Percentiles rank a stretch among this genome's conserved stretches.
Evolutionary conservation across 179 eudicot species (phyloP).

Genomic region (Sideroxylon spinosum): DNA sequence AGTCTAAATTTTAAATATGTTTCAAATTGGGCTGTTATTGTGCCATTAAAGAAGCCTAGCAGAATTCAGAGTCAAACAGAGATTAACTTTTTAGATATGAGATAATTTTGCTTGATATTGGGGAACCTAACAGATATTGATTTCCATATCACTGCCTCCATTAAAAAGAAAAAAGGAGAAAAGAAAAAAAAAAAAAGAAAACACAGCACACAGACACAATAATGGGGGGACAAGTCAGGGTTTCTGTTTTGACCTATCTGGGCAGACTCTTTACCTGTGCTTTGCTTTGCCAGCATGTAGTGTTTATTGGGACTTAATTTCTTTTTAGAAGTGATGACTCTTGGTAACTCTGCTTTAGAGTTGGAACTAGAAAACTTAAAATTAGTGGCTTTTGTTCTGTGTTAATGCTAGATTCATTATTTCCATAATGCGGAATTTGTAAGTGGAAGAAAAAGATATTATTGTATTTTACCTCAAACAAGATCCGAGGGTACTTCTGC

Average conservation of each 20-base stretch:
- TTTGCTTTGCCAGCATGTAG: neutral
- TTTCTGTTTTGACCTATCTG: no score
- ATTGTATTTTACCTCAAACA: neutral
- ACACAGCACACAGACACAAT: neutral
- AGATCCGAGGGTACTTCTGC: neutral
- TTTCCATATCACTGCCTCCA: no score
- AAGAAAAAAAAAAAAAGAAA: no score
- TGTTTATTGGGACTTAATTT: neutral
- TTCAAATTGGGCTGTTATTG: no score
- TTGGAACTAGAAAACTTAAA: neutral
- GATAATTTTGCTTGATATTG: no score
- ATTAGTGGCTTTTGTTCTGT: neutral
- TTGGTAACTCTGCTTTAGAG: neutral
- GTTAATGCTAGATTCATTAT: neutral
- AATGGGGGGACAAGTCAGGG: neutral
- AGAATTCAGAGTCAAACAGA: no score
- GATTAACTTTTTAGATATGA: no score
- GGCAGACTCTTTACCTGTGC: neutral
- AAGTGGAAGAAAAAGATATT: neutral
- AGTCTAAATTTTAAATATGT: no score
- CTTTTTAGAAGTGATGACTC: neutral
- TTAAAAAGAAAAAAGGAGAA: no score
- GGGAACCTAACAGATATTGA: no score
- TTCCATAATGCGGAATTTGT: no score
- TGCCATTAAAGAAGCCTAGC: no score